A percentile compares a stretch with the other conserved stretches of the same genome.
phyloP scores from a whole-genome alignment of 129 eudicot species.

The Saussurea involucrata region DNA sequence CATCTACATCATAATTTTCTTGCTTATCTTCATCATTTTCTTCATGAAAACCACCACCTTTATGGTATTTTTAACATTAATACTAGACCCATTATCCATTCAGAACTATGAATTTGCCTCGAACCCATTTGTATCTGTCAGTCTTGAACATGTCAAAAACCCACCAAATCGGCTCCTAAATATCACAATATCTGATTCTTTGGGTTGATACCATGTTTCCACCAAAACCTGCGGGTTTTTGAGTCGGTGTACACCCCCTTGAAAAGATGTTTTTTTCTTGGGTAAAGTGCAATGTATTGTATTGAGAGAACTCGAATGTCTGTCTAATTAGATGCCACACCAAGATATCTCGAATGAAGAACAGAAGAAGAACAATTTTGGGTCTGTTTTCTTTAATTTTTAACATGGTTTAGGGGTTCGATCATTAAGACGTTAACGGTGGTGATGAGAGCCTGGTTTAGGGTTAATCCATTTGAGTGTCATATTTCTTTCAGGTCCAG shows the following conservation, averaged over 20 bases:
- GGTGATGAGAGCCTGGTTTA: not conserved
- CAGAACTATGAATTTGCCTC: not conserved
- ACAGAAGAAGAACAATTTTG: not conserved
- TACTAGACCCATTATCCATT: not conserved
- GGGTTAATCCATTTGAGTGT: not conserved
- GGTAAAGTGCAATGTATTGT: not conserved
- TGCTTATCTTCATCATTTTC: too few relatives aligned
- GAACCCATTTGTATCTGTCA: not conserved
- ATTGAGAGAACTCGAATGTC: too few relatives aligned
- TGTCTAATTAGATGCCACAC: slow-evolving; percentile 32
- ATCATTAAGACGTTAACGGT: not conserved
- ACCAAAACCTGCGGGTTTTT: not conserved
- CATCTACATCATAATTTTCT: too few relatives aligned
- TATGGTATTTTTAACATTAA: not conserved
- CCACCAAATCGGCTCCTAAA: slow-evolving; percentile 4
- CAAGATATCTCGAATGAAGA: slow-evolving; percentile 1
- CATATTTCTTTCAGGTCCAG: slow-evolving; percentile 58
- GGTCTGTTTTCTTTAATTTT: not conserved
- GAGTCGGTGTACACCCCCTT: not conserved
- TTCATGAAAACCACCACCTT: too few relatives aligned
- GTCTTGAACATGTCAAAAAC: not conserved
- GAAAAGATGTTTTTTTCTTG: not conserved
- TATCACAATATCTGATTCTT: not conserved
- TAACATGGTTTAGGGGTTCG: not conserved
- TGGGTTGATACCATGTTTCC: not conserved